Evolutionary conservation across 139 green algal species (phyloP), one percentile per base, ranked within the genome.

Genomic region (Zygnema circumcarinatum): DNA sequence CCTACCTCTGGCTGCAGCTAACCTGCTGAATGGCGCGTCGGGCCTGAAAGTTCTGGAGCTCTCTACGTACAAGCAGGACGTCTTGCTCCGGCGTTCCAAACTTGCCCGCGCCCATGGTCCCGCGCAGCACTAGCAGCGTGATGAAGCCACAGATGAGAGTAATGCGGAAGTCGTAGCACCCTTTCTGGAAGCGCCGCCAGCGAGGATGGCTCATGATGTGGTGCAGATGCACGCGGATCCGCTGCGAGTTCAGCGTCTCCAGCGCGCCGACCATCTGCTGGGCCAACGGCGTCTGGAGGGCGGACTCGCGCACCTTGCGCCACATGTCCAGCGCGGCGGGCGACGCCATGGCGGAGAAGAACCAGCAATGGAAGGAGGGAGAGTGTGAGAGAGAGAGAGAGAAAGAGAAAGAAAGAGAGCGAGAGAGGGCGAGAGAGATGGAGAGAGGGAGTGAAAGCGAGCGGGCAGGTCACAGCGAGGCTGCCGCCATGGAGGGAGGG

Each of bases 41-140:
- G 7, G 47, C 47, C 47, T 62, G 47, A 25, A 62, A 62, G 47
- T 62, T 62, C 47, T 62, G 47, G 81, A 81, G 33, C 67, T 80
- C 81, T 32, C 81, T 33, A 41, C 36, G 62, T 40, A 87, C 29
- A 38, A 80, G 52, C 56, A 81, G 21, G 21, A 56, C 33, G n/a
- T 87, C 81, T 35, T 80, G 67, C 31, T 54, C 67, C 22, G 81
- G 81, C 32, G 81, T 87, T 72, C 81, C 81, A 56, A 87, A 87
- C 38, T 81, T 67, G 22, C 81, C 81, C 11, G 81, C 81, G 56
- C 81, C 81, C 25, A 87, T 32, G 25, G 81, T 87, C 2, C 81
- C 81, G 31, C 81, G 81, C n/a, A 87, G 67, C 25, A 87, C 81
- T 31, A 87, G 81, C 68, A 87, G 67, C n/a, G 81, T 87, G 56